Evolutionary conservation across 1,139 yeast genomes (phyloP).

Genomic region (Protomyces gravidus): DNA sequence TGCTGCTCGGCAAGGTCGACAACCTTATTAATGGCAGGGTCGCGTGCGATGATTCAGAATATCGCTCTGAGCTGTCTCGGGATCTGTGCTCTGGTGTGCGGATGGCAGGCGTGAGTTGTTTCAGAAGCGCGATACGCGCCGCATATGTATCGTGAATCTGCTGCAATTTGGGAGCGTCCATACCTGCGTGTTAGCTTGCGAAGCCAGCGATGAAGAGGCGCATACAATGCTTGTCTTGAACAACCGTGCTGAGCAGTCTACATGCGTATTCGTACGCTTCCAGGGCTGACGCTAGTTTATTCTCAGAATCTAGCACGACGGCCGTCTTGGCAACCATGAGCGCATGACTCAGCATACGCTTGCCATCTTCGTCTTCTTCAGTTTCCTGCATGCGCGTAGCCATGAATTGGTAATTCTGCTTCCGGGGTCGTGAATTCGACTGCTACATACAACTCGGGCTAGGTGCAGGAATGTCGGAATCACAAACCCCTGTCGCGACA

Average conservation of each 20-base stretch:
- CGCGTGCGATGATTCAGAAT: no score
- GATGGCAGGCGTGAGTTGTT: not conserved
- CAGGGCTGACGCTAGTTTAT: slow-evolving; percentile 7
- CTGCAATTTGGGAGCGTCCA: slow-evolving; percentile 9
- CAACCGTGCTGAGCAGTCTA: slow-evolving; percentile 3
- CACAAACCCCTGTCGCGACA: no score
- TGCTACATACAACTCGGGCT: no score
- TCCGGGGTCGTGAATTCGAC: no score
- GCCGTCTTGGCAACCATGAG: slow-evolving; percentile 19
- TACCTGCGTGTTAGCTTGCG: not conserved
- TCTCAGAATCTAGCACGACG: slow-evolving; percentile 10
- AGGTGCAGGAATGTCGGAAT: no score
- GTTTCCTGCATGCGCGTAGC: not conserved
- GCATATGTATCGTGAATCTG: slow-evolving; percentile 21
- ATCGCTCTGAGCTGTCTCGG: no score
- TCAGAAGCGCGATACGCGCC: slow-evolving; percentile 8
- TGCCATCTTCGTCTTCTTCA: not conserved
- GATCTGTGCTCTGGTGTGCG: no score
- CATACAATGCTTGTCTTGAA: slow-evolving; percentile 4
- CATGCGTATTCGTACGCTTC: slow-evolving; percentile 15
- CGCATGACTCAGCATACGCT: slow-evolving; percentile 11
- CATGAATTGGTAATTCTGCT: no score
- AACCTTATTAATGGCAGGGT: no score
- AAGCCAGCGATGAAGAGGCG: not conserved
- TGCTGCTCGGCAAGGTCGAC: no score